Conservation (phyloP, 179 eudicot genomes). For the Silene coronaria region DNA sequence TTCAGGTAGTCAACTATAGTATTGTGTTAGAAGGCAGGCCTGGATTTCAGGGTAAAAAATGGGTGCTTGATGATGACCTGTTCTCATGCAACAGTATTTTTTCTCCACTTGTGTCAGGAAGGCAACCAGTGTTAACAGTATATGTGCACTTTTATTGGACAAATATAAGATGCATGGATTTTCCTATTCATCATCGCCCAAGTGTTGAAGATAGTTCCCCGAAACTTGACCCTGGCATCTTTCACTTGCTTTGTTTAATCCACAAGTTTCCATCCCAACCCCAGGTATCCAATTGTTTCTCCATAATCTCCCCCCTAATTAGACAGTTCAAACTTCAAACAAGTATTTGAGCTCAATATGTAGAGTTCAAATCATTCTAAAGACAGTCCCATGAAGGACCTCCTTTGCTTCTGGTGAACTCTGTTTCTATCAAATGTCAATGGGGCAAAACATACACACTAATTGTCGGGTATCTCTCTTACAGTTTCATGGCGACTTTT, state of each 20-base stretch:
- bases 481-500: slow-evolving; percentile 52
- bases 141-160: slow-evolving; percentile 47
- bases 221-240: slow-evolving; percentile 54
- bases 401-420: not conserved
- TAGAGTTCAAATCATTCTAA: not conserved
- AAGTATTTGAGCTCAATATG: not conserved
- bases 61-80: slow-evolving; percentile 32
- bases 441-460: not conserved
- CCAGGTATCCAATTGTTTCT: slow-evolving; percentile 40
- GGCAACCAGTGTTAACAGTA: slow-evolving; percentile 30
- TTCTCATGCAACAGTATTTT: slow-evolving; percentile 62
- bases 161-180: slow-evolving; percentile 29
- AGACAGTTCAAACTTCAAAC: slow-evolving; percentile 9
- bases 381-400: not conserved
- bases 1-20: slow-evolving; percentile 62
- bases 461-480: slow-evolving; percentile 14
- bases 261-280: slow-evolving; percentile 69
- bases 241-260: slow-evolving; percentile 54
- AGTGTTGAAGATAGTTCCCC: slow-evolving; percentile 23
- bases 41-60: slow-evolving; percentile 31
- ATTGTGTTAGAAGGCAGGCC: slow-evolving; percentile 63
- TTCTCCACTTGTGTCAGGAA: slow-evolving; percentile 21
- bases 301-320: not conserved
- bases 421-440: not conserved
- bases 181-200: slow-evolving; percentile 15